phyloP scores from a whole-genome alignment of 768 basidiomycete genomes.

The Amanita jacksonii region DNA sequence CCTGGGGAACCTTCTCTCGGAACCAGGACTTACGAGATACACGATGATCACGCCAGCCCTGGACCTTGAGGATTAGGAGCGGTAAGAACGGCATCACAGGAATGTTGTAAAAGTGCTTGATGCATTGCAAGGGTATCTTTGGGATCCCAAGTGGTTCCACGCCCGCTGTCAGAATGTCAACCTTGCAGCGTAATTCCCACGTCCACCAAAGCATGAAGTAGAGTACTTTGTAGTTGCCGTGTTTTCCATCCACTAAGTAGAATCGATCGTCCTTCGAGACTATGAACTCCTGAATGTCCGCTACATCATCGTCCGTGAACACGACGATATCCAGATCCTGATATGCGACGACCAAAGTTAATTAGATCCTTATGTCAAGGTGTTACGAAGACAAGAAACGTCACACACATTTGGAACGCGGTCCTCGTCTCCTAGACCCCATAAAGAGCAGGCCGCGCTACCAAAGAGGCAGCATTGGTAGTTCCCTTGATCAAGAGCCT shows the following conservation, averaged over 20 bases:
- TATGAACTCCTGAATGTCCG: constrained; percentile 29
- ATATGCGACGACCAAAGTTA: not conserved
- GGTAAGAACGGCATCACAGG: constrained; percentile 30
- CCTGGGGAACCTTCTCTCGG: constrained; percentile 27
- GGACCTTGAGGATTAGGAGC: constrained; percentile 31
- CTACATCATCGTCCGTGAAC: constrained; percentile 22
- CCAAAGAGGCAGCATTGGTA: constrained; percentile 7
- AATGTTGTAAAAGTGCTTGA: constrained; percentile 18
- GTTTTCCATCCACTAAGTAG: constrained; percentile 25
- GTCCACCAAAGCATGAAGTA: constrained; percentile 23
- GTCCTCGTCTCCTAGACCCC: not conserved
- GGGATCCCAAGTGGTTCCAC: constrained; percentile 24
- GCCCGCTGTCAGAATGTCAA: constrained; percentile 29
- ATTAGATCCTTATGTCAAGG: not conserved
- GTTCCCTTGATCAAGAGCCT: not conserved
- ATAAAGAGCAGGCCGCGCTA: constrained; percentile 5
- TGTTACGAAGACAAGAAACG: not conserved
- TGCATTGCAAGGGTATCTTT: constrained; percentile 15
- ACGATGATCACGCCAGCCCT: constrained; percentile 33
- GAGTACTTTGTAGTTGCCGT: constrained; percentile 30
- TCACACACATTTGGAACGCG: constrained; percentile 1
- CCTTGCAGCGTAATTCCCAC: constrained; percentile 20
- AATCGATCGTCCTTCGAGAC: constrained; percentile 21
- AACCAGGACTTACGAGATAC: constrained; percentile 21
- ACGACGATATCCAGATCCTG: constrained; percentile 24